phyloP scores from a whole-genome alignment of 345 rosid genomes.

The Gossypium turneri region DNA sequence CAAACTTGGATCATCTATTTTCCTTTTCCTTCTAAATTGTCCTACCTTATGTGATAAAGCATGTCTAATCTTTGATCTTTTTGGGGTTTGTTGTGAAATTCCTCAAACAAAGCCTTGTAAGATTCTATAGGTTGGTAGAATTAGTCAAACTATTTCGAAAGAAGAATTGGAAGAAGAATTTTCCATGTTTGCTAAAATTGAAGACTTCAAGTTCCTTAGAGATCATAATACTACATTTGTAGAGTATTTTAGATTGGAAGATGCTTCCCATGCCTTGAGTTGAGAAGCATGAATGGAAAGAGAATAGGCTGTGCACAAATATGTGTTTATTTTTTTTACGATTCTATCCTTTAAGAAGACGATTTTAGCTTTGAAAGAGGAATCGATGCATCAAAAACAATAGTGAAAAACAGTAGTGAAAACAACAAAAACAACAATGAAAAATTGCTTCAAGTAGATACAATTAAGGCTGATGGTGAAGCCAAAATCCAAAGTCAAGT shows the following conservation, averaged over 20 bases:
- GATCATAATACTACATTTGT: conserved; percentile 71
- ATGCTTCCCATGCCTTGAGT: conserved; percentile 68
- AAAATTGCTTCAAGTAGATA: too few relatives aligned
- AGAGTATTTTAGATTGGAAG: conserved; percentile 60
- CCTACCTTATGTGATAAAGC: too few relatives aligned
- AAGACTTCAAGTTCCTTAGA: conserved; percentile 66
- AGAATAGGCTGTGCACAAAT: conserved; percentile 67
- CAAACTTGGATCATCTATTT: not conserved
- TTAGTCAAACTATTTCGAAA: conserved; percentile 54
- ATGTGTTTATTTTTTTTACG: conserved; percentile 85
- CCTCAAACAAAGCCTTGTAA: conserved; percentile 78
- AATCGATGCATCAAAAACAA: too few relatives aligned
- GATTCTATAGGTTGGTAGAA: conserved; percentile 87
- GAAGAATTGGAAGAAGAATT: conserved; percentile 72
- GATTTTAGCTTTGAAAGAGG: too few relatives aligned
- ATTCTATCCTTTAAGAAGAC: conserved; percentile 53
- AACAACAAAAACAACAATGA: too few relatives aligned
- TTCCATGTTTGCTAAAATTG: conserved; percentile 63
- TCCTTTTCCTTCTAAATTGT: not conserved
- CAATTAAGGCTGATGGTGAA: too few relatives aligned
- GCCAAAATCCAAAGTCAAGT: too few relatives aligned
- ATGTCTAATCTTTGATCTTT: not conserved
- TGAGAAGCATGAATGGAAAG: conserved; percentile 76
- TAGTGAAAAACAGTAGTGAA: too few relatives aligned
- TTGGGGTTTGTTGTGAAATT: conserved; percentile 6